Evolutionary conservation across 495 filamentous ascomycete genomes (phyloP).

Genomic region (Podospora appendiculata): DNA sequence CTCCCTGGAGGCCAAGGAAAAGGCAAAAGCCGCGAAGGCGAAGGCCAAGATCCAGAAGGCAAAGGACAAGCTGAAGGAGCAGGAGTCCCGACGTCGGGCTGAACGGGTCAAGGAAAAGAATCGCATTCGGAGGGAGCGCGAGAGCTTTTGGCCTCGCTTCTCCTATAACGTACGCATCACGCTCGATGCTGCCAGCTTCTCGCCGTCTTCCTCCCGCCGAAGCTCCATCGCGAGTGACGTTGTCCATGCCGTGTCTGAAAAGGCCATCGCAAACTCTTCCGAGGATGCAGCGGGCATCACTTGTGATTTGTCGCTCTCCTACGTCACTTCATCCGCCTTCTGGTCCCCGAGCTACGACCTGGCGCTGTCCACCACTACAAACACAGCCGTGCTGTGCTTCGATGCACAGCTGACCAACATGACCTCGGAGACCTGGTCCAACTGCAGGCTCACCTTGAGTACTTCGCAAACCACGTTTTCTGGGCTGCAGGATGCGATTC

Average conservation of each 20-base stretch:
- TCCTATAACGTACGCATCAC: slow-evolving; percentile 51
- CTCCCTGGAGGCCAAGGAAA: slow-evolving; percentile 19
- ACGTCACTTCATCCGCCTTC: slow-evolving; percentile 53
- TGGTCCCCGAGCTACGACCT: slow-evolving; percentile 65
- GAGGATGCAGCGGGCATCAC: slow-evolving; percentile 17
- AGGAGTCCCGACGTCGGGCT: slow-evolving; percentile 29
- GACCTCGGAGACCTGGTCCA: slow-evolving; percentile 61
- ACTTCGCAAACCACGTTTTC: slow-evolving; percentile 61
- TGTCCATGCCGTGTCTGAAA: slow-evolving; percentile 20
- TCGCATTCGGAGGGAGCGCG: slow-evolving; percentile 44
- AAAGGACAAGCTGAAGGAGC: slow-evolving; percentile 30
- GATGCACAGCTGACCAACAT: slow-evolving; percentile 57
- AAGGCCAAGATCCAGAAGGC: slow-evolving; percentile 30
- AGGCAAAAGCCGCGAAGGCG: slow-evolving; percentile 21
- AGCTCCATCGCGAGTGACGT: slow-evolving; percentile 43
- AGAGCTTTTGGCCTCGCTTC: slow-evolving; percentile 49
- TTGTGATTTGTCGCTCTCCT: slow-evolving; percentile 50
- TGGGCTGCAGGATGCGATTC: slow-evolving; percentile 51
- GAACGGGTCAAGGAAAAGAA: slow-evolving; percentile 41
- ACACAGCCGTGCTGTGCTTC: slow-evolving; percentile 50
- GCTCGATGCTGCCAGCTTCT: slow-evolving; percentile 44
- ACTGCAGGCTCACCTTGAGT: slow-evolving; percentile 57
- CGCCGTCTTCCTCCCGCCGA: slow-evolving; percentile 48
- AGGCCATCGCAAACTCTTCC: slow-evolving; percentile 5
- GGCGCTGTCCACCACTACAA: slow-evolving; percentile 47